Evolutionary conservation across 2,329 filamentous ascomycete genomes (phyloP).

Genomic region (Aspergillus spinulosporus): DNA sequence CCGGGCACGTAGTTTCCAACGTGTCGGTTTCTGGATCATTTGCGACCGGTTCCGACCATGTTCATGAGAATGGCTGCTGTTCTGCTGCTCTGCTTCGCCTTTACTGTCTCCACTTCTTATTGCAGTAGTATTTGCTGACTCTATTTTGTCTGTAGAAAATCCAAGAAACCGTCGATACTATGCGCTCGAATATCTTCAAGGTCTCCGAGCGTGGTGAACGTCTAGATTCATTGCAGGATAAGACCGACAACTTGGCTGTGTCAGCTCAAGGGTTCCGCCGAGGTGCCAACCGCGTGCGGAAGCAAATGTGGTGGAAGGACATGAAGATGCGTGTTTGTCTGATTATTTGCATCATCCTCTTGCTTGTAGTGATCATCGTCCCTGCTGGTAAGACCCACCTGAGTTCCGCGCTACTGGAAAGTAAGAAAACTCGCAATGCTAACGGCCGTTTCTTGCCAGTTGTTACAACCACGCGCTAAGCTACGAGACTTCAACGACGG

Average conservation of each 20-base stretch:
- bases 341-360: conserved; percentile 83
- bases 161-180: conserved; percentile 89
- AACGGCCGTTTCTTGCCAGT: conserved; percentile 32
- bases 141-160: conserved; percentile 70
- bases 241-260: conserved; percentile 86
- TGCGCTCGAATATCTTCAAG: conserved; percentile 98
- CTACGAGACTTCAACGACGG: conserved; percentile 25
- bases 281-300: conserved; percentile 92
- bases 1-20: background rate
- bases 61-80: background rate
- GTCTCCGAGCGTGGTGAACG: conserved; percentile 89
- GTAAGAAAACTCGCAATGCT: conserved; percentile 15
- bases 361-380: conserved; percentile 92
- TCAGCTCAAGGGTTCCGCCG: conserved; percentile 95
- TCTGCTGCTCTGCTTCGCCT: background rate
- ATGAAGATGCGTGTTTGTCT: conserved; percentile 99
- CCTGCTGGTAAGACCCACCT: conserved; percentile 69
- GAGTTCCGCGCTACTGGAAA: background rate
- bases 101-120: background rate
- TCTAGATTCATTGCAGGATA: conserved; percentile 85
- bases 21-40: background rate
- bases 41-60: background rate
- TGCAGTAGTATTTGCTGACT: conserved; percentile 22
- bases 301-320: conserved; percentile 99
- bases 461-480: conserved; percentile 47